These are phyloP conservation scores for Berberis vulgaris DNA, from an alignment of 164 flowering plant species.

Conservation along the genomic window DNA sequence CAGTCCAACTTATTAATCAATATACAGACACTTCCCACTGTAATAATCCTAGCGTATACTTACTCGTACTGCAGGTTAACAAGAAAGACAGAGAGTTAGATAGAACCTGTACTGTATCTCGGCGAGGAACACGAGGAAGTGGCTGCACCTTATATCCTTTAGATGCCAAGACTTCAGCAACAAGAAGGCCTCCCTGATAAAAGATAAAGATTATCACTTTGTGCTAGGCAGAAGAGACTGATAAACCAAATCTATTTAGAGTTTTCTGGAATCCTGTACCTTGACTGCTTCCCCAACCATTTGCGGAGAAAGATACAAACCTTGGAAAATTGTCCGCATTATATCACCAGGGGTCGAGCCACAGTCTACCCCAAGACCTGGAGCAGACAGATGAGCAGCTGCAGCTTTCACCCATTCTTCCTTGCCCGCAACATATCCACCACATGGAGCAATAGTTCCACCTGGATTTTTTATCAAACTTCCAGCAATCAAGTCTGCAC, in stretches of 20 bases:
- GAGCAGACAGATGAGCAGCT: slow-evolving; percentile 84
- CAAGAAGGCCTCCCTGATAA: slow-evolving; percentile 53
- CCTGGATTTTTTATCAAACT: slow-evolving; percentile 92
- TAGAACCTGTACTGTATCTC: slow-evolving; percentile 77
- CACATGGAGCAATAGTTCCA: slow-evolving; percentile 89
- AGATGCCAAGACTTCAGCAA: slow-evolving; percentile 81
- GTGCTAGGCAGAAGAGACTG: slow-evolving; percentile 1
- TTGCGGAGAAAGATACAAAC: slow-evolving; percentile 76
- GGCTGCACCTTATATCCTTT: slow-evolving; percentile 78
- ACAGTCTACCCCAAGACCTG: slow-evolving; percentile 78
- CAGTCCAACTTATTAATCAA: too few relatives aligned
- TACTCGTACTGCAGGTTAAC: too few relatives aligned
- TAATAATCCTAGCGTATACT: too few relatives aligned
- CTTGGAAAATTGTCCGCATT: slow-evolving; percentile 75
- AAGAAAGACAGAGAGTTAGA: neutral
- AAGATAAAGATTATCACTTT: slow-evolving; percentile 6
- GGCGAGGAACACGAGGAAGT: slow-evolving; percentile 56
- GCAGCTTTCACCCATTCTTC: slow-evolving; percentile 72
- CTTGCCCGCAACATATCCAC: slow-evolving; percentile 86
- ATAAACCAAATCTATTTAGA: neutral
- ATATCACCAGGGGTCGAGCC: slow-evolving; percentile 84
- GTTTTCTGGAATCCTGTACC: slow-evolving; percentile 23
- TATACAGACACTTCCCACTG: too few relatives aligned
- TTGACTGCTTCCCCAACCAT: slow-evolving; percentile 93
- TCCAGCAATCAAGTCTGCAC: slow-evolving; percentile 90